phyloP scores from a whole-genome alignment of 352 stramenopile species.

The Phytophthora multivora region DNA sequence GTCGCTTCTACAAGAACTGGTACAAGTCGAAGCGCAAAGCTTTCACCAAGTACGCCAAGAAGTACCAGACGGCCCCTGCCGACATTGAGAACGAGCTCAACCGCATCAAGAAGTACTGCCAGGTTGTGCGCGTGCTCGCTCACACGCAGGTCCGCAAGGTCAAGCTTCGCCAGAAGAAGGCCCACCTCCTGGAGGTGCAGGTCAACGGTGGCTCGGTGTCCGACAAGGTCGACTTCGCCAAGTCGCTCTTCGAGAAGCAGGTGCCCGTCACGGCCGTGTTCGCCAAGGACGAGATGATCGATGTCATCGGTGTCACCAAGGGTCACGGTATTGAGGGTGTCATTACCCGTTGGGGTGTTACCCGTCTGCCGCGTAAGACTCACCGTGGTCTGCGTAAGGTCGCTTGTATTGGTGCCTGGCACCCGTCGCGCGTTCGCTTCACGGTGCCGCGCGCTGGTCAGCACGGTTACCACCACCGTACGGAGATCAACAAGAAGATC shows the following conservation, averaged over 20 bases:
- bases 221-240: slow-evolving; percentile 99
- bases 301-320: slow-evolving; percentile 99
- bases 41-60: slow-evolving; percentile 99
- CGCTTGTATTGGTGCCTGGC: slow-evolving; percentile 99
- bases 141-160: slow-evolving; percentile 99
- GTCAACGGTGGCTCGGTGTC: slow-evolving; percentile 97
- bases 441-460: slow-evolving; percentile 99
- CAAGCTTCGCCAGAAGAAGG: slow-evolving; percentile 99
- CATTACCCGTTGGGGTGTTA: slow-evolving; percentile 99
- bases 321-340: slow-evolving; percentile 99
- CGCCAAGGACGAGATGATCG: slow-evolving; percentile 98
- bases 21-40: slow-evolving; percentile 99
- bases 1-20: slow-evolving; percentile 99
- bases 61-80: slow-evolving; percentile 94
- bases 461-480: slow-evolving; percentile 99
- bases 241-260: slow-evolving; percentile 99
- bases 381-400: slow-evolving; percentile 99
- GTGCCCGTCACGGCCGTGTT: slow-evolving; percentile 96
- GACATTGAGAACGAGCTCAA: slow-evolving; percentile 98
- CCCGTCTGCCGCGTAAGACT: slow-evolving; percentile 99
- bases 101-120: slow-evolving; percentile 99
- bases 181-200: slow-evolving; percentile 99
- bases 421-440: slow-evolving; percentile 98
- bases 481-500: slow-evolving; percentile 99
- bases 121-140: slow-evolving; percentile 98